phyloP scores from a whole-genome alignment of 2,329 filamentous ascomycete genomes.

The Ciborinia camelliae region DNA sequence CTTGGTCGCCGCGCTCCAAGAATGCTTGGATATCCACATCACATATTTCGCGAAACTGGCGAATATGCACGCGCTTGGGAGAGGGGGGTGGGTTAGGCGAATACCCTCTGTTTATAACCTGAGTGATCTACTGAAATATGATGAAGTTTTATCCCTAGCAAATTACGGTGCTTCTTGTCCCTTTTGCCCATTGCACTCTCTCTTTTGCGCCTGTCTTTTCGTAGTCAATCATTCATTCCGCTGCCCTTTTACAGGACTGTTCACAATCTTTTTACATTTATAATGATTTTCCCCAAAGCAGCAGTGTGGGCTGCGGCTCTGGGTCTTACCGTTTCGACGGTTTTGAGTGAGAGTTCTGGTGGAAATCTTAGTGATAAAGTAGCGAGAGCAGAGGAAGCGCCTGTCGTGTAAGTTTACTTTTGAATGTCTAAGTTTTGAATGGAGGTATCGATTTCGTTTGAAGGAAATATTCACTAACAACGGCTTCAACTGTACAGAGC shows the following conservation, averaged over 20 bases:
- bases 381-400: neutral
- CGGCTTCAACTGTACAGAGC: neutral
- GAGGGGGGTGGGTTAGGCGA: neutral
- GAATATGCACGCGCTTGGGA: neutral
- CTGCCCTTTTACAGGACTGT: neutral
- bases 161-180: neutral
- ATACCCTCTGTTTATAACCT: neutral
- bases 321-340: neutral
- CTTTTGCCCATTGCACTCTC: neutral
- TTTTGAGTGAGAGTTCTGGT: neutral
- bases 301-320: conserved; percentile 3
- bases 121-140: neutral
- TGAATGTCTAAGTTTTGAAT: neutral
- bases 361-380: neutral
- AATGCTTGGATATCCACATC: conserved; percentile 6
- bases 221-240: neutral
- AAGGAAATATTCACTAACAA: neutral
- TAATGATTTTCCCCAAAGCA: neutral
- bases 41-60: conserved; percentile 7
- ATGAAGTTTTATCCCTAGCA: neutral
- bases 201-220: neutral
- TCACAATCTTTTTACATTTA: conserved; percentile 5
- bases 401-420: neutral
- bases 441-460: neutral
- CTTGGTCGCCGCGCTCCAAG: conserved; percentile 2